phyloP scores from a whole-genome alignment of 208 protist species.

The Trichomonas tenax region DNA sequence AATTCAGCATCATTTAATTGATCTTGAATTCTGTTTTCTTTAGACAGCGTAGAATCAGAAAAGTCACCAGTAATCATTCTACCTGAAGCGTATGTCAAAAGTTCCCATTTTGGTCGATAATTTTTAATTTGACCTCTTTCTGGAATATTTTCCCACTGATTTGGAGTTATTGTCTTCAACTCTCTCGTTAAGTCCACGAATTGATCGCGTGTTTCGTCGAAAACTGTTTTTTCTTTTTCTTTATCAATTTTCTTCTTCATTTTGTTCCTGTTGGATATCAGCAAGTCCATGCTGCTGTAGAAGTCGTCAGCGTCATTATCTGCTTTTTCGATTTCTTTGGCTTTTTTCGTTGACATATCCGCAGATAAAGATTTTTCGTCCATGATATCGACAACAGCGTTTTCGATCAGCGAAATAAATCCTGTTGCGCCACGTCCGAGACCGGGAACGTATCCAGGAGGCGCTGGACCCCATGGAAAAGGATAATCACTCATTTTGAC shows the following conservation, averaged over 20 bases:
- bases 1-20: no score
- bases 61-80: conserved; percentile 13
- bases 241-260: not conserved
- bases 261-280: not conserved
- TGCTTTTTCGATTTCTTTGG: not conserved
- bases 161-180: not conserved
- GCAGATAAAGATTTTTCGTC: not conserved
- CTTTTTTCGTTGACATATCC: not conserved
- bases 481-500: not conserved
- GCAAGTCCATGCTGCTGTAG: not conserved
- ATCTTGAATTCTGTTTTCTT: not conserved
- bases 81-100: not conserved
- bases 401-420: not conserved
- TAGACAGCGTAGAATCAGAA: not conserved
- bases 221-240: not conserved
- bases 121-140: not conserved
- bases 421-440: not conserved
- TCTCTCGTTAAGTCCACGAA: not conserved
- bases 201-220: not conserved
- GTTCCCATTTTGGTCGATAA: conserved; percentile 7
- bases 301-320: not conserved
- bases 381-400: not conserved
- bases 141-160: not conserved
- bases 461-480: not conserved
- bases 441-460: conserved; percentile 2